Conservation (phyloP, 163 green algal genomes). For the Scenedesmus sp. region DNA sequence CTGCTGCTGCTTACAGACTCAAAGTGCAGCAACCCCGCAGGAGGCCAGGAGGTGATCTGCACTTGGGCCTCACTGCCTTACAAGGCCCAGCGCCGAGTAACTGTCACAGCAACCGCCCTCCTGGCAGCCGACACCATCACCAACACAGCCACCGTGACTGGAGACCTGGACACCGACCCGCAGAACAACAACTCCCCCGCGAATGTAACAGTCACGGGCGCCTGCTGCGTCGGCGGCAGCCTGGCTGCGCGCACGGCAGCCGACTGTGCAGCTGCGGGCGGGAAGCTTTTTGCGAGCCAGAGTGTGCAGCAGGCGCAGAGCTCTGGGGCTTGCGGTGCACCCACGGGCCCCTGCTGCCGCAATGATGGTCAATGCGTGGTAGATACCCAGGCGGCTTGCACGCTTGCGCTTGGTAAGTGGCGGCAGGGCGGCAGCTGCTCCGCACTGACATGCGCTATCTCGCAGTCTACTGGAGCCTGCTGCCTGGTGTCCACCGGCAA, state of each 20-base stretch:
- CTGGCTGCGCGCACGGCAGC: not conserved
- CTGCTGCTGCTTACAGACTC: not conserved
- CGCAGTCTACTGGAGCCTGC: not conserved
- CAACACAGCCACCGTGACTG: not conserved
- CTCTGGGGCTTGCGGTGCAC: not conserved
- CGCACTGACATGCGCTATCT: not conserved
- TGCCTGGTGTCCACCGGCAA: not conserved
- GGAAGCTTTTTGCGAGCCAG: not conserved
- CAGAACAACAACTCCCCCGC: not conserved
- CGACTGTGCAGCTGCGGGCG: not conserved
- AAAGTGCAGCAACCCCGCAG: not conserved
- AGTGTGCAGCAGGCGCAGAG: not conserved
- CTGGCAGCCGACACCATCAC: not conserved
- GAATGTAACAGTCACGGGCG: not conserved
- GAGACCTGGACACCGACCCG: not conserved
- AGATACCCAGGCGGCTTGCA: not conserved
- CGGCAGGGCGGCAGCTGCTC: not conserved
- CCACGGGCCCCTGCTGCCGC: not conserved
- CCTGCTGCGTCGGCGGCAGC: not conserved
- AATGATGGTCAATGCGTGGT: not conserved
- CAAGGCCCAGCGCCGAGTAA: not conserved
- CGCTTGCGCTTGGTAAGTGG: not conserved
- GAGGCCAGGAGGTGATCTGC: not conserved
- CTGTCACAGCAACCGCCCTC: not conserved
- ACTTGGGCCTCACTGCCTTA: not conserved